A percentile compares a stretch with the other conserved stretches of the same genome.
Conservation (phyloP, 257 asterid genomes). For the Phtheirospermum japonicum region DNA sequence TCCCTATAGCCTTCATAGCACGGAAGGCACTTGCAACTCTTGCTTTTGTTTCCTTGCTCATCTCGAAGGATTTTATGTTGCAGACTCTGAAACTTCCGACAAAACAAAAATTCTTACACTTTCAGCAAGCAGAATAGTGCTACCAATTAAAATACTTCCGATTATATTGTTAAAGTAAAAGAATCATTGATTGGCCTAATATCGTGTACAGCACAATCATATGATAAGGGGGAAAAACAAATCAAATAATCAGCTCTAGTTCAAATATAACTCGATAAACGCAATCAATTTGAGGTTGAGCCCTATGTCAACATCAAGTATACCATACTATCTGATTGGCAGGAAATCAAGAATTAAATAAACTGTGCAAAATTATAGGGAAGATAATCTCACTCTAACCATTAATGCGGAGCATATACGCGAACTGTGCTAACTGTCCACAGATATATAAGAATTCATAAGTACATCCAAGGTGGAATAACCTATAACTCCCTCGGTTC, state of each 20-base stretch:
- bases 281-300: conserved; percentile 6
- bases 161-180: neutral
- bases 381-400: neutral
- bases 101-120: conserved; percentile 23
- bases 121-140: conserved; percentile 27
- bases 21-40: conserved; percentile 54
- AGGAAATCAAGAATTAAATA: neutral
- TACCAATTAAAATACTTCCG: conserved; percentile 11
- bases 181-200: neutral
- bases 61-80: conserved; percentile 24
- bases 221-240: conserved; percentile 4
- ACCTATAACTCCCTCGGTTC: too few relatives aligned
- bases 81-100: conserved; percentile 27
- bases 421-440: neutral
- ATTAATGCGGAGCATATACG: neutral
- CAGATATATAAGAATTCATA: conserved; percentile 1
- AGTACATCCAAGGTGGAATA: conserved; percentile 17
- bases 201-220: conserved; percentile 5
- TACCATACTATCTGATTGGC: conserved; percentile 7
- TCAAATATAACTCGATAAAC: conserved; percentile 19
- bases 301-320: conserved; percentile 17
- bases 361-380: conserved; percentile 14
- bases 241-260: conserved; percentile 19
- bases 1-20: conserved; percentile 76
- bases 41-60: conserved; percentile 44